Percentiles rank a stretch among this genome's conserved stretches.
phyloP scores from a whole-genome alignment of 345 rosid species.

The Ceriops decandra region DNA sequence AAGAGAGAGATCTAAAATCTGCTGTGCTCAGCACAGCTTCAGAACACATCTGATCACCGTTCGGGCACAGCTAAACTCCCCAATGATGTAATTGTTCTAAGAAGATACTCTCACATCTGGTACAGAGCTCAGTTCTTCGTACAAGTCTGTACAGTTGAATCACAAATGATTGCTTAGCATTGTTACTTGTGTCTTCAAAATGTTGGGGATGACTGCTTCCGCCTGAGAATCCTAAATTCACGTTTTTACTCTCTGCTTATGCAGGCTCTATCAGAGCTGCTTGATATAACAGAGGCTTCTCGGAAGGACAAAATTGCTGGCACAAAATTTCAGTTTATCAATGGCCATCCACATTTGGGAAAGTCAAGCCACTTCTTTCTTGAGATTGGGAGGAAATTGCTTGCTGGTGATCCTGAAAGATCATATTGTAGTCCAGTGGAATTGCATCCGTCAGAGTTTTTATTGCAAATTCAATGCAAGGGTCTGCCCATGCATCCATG shows the following conservation, averaged over 20 bases:
- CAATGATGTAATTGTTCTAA: slow-evolving; percentile 10
- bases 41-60: too few relatives aligned
- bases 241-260: slow-evolving; percentile 13
- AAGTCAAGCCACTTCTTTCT: slow-evolving; percentile 26
- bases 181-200: slow-evolving; percentile 23
- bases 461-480: slow-evolving; percentile 91
- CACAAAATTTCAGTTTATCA: slow-evolving; percentile 34
- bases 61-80: too few relatives aligned
- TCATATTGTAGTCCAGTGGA: slow-evolving; percentile 49
- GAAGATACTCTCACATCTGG: slow-evolving; percentile 2
- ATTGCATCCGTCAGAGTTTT: slow-evolving; percentile 80
- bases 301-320: slow-evolving; percentile 36
- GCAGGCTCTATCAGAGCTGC: slow-evolving; percentile 22
- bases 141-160: slow-evolving; percentile 20
- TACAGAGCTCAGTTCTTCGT: slow-evolving; percentile 1
- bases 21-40: too few relatives aligned
- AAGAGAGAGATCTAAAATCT: not conserved
- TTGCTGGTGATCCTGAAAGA: slow-evolving; percentile 37
- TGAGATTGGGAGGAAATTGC: slow-evolving; percentile 32
- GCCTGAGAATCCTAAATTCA: slow-evolving; percentile 22
- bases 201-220: slow-evolving; percentile 23
- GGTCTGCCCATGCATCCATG: slow-evolving; percentile 69
- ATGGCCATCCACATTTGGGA: slow-evolving; percentile 32
- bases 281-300: slow-evolving; percentile 25
- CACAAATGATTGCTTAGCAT: slow-evolving; percentile 22